Evolutionary conservation across 306 rosid species (phyloP).

Genomic region (Lathyrus aphaca): DNA sequence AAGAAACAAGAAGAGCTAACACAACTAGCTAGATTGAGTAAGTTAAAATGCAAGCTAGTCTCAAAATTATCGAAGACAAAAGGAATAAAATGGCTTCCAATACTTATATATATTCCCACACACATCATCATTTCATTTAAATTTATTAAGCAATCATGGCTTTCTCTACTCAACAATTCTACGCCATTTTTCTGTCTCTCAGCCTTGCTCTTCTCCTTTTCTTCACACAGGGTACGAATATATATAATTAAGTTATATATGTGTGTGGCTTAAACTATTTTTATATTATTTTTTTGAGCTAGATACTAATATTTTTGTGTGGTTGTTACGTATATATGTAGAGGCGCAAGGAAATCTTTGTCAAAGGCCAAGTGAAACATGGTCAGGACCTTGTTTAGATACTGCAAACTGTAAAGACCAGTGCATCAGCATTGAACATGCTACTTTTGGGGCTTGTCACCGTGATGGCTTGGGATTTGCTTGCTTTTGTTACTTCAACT

Average conservation of each 20-base stretch:
- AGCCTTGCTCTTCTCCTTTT: background rate
- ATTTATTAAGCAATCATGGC: background rate
- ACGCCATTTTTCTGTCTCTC: constrained; percentile 1
- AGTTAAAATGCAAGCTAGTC: background rate
- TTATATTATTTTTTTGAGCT: too few species aligned
- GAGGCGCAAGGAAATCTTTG: constrained; percentile 1
- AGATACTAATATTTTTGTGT: background rate
- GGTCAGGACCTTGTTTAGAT: background rate
- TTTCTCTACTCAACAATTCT: background rate
- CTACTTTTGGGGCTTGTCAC: constrained; percentile 23
- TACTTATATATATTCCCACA: background rate
- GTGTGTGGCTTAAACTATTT: background rate
- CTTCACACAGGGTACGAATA: background rate
- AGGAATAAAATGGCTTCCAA: background rate
- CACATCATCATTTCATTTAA: background rate
- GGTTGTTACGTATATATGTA: background rate
- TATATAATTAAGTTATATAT: background rate
- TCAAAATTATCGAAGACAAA: background rate
- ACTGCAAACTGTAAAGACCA: background rate
- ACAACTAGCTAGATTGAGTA: background rate
- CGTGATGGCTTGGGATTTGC: background rate
- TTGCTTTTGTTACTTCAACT: constrained; percentile 20
- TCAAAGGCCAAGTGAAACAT: background rate
- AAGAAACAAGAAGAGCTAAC: background rate
- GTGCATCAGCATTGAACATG: background rate